These are phyloP conservation scores for Nakaseomyces delphensis DNA, from an alignment of 1,139 yeast species.

Conservation along the genomic window DNA sequence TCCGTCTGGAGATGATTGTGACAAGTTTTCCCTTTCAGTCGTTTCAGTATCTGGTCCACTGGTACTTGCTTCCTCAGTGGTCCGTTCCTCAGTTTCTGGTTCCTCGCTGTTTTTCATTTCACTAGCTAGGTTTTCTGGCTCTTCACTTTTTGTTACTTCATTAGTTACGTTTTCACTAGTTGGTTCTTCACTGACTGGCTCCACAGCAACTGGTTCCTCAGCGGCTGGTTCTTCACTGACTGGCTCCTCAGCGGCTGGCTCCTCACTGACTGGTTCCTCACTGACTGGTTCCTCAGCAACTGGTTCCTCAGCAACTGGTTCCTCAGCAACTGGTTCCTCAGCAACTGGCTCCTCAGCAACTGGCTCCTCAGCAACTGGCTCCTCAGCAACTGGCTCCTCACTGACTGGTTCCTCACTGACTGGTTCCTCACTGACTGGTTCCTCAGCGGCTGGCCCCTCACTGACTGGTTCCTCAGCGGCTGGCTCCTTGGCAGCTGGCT, in stretches of 20 bases:
- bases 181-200: slow-evolving; percentile 9
- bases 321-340: slow-evolving; percentile 7
- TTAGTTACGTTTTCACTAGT: slow-evolving; percentile 1
- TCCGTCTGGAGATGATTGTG: too few relatives aligned
- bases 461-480: neutral
- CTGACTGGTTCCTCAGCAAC: neutral
- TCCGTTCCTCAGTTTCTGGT: slow-evolving; percentile 7
- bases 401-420: neutral
- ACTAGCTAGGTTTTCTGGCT: slow-evolving; percentile 6
- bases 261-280: neutral
- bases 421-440: slow-evolving; percentile 2
- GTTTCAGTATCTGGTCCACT: neutral
- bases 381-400: slow-evolving; percentile 4
- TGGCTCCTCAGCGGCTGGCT: slow-evolving; percentile 3
- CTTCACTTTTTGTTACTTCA: slow-evolving; percentile 34
- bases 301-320: slow-evolving; percentile 4
- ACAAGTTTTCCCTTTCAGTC: too few relatives aligned
- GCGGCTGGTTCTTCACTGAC: slow-evolving; percentile 1
- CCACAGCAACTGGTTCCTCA: slow-evolving; percentile 7
- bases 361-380: slow-evolving; percentile 44
- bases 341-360: neutral
- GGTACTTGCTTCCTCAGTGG: slow-evolving; percentile 1
- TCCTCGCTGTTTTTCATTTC: slow-evolving; percentile 8
- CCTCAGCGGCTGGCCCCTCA: neutral
- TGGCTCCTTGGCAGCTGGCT: neutral